Base-by-base conservation (phyloP, 2,329 filamentous ascomycete genomes). In the Cryoendolithus antarcticus region DNA sequence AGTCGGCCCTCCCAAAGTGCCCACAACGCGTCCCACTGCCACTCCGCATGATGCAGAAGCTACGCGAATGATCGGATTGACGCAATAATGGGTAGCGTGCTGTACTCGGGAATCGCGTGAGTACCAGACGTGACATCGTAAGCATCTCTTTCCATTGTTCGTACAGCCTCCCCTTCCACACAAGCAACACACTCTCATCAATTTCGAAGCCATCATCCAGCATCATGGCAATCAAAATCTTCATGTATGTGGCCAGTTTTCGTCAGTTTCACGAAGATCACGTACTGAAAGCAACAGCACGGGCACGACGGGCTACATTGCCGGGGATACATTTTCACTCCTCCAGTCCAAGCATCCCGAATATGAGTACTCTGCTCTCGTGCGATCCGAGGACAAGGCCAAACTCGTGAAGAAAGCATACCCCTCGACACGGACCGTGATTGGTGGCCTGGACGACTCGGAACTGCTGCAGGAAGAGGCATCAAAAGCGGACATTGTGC, bases 401-500 rank as follows among this genome's bases (percentile, higher is more conserved):
- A 62, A 63, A 27, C 54, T 56, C 39, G 58, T 72, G 9, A 50
- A 45, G 33, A 44, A 47, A 28, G 48, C 44, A 8, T 57, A 30
- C 13, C 57, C 62, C 6, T 54, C 60, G 31, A 53, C 70, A 32
- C 61, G 63, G 6, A 59, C 72, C 9, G 68, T 74, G 2, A 65
- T 73, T 38, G 72, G 72, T 11, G 61, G 62, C 21, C 59, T 71
- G 7, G 66, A 72, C 35, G 62, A 66, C 43, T 55, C 58, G 2
- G 53, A 62, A 0, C 45, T 72, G 2, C 47, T 75, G 2, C 57
- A 65, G 28, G 50, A 64, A 21, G 67, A 71, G 45, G 64, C 66
- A n/a, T 54, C 59, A 0, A 61, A 63, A 36, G 68, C 70, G 3
- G 66, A 74, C 50, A 65, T 75, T 35, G 70, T 75, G 3, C 48